Percentiles rank a stretch among this genome's conserved stretches.
phyloP scores from a whole-genome alignment of 352 stramenopile species.

The Globisporangium perplexum region DNA sequence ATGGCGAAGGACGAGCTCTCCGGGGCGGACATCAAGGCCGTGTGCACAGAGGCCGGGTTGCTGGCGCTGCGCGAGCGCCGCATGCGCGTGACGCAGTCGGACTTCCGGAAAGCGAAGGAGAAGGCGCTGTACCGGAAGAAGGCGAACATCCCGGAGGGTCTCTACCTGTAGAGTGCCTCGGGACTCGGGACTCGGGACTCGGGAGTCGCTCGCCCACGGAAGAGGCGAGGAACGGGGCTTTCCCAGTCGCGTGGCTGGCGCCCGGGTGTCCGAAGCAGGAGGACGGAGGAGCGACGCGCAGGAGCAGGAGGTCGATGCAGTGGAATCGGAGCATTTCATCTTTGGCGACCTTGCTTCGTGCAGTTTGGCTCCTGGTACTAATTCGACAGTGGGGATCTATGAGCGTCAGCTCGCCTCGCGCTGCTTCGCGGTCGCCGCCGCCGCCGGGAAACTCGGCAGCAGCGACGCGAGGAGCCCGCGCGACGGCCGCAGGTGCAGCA shows the following conservation, averaged over 20 bases:
- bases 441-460: conserved; percentile 17
- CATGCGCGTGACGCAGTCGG: conserved; percentile 99
- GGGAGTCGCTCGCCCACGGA: background rate
- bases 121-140: conserved; percentile 99
- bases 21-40: conserved; percentile 99
- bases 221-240: background rate
- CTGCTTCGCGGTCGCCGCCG: background rate
- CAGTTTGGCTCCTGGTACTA: background rate
- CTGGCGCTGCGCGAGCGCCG: conserved; percentile 97
- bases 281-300: background rate
- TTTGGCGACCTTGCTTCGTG: background rate
- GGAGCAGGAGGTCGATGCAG: background rate
- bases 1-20: conserved; percentile 99
- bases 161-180: conserved; percentile 92
- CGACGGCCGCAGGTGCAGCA: conserved; percentile 11
- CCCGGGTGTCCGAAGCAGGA: background rate
- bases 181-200: conserved; percentile 1
- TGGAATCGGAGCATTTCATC: background rate
- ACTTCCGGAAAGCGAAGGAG: conserved; percentile 99
- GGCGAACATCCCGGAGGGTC: conserved; percentile 98
- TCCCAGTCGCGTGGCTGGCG: background rate
- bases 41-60: conserved; percentile 99
- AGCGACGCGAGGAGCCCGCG: conserved; percentile 24
- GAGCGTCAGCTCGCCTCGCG: conserved; percentile 2
- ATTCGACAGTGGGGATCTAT: background rate